phyloP scores from a whole-genome alignment of 2,329 filamentous ascomycete species.

The Diaporthe amygdali region DNA sequence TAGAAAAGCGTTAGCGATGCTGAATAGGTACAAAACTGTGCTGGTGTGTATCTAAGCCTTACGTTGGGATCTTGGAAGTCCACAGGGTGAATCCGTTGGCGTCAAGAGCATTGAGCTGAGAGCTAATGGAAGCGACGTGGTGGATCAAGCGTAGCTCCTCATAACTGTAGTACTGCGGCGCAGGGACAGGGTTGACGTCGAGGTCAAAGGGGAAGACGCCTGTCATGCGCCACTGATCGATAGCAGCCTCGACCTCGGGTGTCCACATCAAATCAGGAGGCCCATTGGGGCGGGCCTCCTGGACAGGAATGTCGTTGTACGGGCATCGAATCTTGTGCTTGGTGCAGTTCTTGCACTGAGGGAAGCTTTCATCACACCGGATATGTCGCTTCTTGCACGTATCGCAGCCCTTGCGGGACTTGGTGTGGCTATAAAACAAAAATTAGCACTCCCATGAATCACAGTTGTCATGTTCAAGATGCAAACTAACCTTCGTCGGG shows the following conservation, averaged over 20 bases:
- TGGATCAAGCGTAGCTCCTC: slow-evolving; percentile 89
- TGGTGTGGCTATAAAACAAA: slow-evolving; percentile 77
- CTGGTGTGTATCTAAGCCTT: slow-evolving; percentile 43
- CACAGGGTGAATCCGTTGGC: slow-evolving; percentile 88
- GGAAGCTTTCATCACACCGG: slow-evolving; percentile 95
- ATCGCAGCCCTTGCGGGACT: slow-evolving; percentile 97
- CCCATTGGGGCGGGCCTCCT: slow-evolving; percentile 66
- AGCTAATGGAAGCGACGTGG: slow-evolving; percentile 85
- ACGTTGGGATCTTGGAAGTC: slow-evolving; percentile 93
- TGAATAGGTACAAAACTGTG: slow-evolving; percentile 22
- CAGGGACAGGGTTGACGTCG: slow-evolving; percentile 74
- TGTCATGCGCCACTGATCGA: slow-evolving; percentile 83
- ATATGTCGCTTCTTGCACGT: slow-evolving; percentile 98
- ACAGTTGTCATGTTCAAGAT: background rate
- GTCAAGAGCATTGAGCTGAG: slow-evolving; percentile 78
- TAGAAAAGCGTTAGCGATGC: slow-evolving; percentile 41
- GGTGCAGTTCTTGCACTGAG: slow-evolving; percentile 98
- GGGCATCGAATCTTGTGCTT: slow-evolving; percentile 99
- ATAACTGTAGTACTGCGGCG: slow-evolving; percentile 73
- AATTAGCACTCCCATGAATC: slow-evolving; percentile 28
- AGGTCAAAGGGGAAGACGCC: slow-evolving; percentile 87
- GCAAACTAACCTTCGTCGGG: slow-evolving; percentile 65
- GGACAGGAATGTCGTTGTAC: slow-evolving; percentile 85
- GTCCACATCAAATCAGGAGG: slow-evolving; percentile 82
- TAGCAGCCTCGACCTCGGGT: slow-evolving; percentile 79